A percentile compares a stretch with the other conserved stretches of the same genome.
phyloP scores from a whole-genome alignment of 2,329 filamentous ascomycete genomes.

The Trichoderma atrobrunneum region DNA sequence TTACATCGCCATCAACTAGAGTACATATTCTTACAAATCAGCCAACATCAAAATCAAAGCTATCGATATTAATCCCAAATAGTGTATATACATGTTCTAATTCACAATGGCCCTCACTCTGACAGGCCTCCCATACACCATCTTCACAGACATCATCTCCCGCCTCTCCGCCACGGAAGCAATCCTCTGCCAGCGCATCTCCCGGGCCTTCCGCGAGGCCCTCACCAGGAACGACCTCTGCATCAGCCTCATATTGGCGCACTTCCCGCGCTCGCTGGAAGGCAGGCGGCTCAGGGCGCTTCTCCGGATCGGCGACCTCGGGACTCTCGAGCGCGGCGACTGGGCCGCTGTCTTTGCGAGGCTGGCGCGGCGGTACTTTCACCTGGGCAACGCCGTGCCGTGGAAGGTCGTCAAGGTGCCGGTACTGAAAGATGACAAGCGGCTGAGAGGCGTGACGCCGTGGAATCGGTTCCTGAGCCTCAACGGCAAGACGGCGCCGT shows the following conservation, averaged over 20 bases:
- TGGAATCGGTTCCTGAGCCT: constrained; percentile 47
- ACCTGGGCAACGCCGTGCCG: constrained; percentile 48
- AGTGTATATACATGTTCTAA: neutral
- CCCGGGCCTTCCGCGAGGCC: constrained; percentile 44
- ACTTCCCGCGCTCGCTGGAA: constrained; percentile 55
- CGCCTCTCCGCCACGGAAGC: constrained; percentile 50
- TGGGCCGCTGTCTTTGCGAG: constrained; percentile 47
- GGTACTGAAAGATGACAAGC: constrained; percentile 22
- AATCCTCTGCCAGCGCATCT: constrained; percentile 52
- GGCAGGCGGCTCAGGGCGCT: constrained; percentile 38
- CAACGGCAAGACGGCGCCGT: constrained; percentile 38
- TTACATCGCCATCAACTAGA: neutral
- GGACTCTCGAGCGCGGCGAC: constrained; percentile 25
- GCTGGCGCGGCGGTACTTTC: constrained; percentile 54
- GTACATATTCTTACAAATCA: neutral
- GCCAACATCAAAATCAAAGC: neutral
- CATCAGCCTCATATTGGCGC: constrained; percentile 45
- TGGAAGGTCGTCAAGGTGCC: constrained; percentile 30
- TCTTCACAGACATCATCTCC: constrained; percentile 54
- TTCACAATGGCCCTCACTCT: constrained; percentile 32
- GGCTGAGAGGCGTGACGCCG: constrained; percentile 38
- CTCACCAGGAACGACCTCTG: constrained; percentile 50
- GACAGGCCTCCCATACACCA: constrained; percentile 51
- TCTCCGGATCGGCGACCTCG: constrained; percentile 13
- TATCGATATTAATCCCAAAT: neutral